Percentiles rank a stretch among this genome's conserved stretches.
phyloP scores from a whole-genome alignment of 768 basidiomycete species.

The Daedaleopsis sinensis region DNA sequence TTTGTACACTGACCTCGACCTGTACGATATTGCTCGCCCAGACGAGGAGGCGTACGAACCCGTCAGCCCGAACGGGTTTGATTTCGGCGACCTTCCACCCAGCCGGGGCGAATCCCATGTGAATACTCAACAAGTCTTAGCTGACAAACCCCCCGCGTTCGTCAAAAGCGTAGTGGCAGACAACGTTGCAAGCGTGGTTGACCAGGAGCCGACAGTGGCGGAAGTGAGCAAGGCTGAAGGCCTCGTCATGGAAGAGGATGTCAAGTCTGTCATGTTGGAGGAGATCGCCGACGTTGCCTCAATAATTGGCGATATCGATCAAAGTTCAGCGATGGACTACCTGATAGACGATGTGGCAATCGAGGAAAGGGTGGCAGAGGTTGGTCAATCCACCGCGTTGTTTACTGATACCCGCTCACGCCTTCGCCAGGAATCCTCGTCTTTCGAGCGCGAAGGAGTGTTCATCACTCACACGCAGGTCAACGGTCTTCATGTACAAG shows the following conservation, averaged over 20 bases:
- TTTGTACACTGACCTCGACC: conserved; percentile 6
- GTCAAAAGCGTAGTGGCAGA: no score
- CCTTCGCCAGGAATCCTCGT: conserved; percentile 1
- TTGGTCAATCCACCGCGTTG: conserved; percentile 20
- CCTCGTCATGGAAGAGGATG: conserved; percentile 9
- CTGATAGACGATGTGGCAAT: conserved; percentile 37
- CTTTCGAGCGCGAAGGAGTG: background rate
- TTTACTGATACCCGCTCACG: background rate
- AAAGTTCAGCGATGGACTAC: conserved; percentile 17
- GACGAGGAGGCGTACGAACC: conserved; percentile 19
- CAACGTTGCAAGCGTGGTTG: background rate
- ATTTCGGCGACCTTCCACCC: conserved; percentile 24
- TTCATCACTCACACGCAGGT: background rate
- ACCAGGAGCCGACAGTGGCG: background rate
- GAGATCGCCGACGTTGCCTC: conserved; percentile 4
- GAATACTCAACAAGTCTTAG: background rate
- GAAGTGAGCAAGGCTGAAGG: background rate
- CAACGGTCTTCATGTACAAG: background rate
- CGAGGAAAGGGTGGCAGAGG: conserved; percentile 37
- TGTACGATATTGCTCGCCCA: conserved; percentile 9
- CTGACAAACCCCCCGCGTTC: no score
- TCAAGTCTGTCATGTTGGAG: background rate
- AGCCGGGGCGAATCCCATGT: background rate
- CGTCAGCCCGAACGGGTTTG: conserved; percentile 8
- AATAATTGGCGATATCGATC: background rate